phyloP scores from a whole-genome alignment of 23 red algal species.

The Gracilaria gracilis region DNA sequence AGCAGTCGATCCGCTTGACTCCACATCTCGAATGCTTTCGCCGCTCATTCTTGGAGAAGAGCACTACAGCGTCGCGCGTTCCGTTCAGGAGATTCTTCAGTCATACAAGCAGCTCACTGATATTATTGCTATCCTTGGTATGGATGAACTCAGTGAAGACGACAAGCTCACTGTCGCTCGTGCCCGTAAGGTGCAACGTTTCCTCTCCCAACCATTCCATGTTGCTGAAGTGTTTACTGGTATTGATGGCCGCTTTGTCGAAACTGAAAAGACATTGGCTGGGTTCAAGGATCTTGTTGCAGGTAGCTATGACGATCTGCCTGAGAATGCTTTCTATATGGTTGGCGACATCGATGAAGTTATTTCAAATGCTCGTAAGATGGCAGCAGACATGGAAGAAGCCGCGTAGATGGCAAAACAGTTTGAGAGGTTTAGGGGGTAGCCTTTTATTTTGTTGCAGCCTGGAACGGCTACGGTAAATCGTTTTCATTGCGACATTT shows the following conservation, averaged over 20 bases:
- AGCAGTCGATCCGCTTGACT: conserved; percentile 99
- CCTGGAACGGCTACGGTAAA: conserved; percentile 35
- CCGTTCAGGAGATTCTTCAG: conserved; percentile 95
- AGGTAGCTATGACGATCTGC: conserved; percentile 96
- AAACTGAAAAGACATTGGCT: conserved; percentile 93
- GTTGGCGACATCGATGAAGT: conserved; percentile 97
- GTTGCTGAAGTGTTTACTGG: conserved; percentile 99
- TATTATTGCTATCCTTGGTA: conserved; percentile 99
- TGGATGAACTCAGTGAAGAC: conserved; percentile 99
- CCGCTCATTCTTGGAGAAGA: conserved; percentile 96
- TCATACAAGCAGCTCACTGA: conserved; percentile 99
- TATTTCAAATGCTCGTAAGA: conserved; percentile 84
- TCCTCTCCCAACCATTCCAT: conserved; percentile 99
- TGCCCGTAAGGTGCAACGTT: conserved; percentile 98
- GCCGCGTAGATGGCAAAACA: conserved; percentile 36
- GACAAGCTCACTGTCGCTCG: conserved; percentile 99
- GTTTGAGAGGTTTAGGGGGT: conserved; percentile 36
- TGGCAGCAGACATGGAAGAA: conserved; percentile 94
- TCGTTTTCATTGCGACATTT: conserved; percentile 18
- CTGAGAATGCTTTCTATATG: conserved; percentile 99
- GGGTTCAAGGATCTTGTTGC: conserved; percentile 96
- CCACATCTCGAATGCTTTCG: conserved; percentile 97
- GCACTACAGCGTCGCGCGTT: conserved; percentile 94
- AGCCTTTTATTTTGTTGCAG: conserved; percentile 36
- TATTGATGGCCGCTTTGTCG: conserved; percentile 96